Evolutionary conservation across 2,329 filamentous ascomycete genomes (phyloP), one percentile per base, ranked within the genome.

Genomic region (Penicillium sp.): DNA sequence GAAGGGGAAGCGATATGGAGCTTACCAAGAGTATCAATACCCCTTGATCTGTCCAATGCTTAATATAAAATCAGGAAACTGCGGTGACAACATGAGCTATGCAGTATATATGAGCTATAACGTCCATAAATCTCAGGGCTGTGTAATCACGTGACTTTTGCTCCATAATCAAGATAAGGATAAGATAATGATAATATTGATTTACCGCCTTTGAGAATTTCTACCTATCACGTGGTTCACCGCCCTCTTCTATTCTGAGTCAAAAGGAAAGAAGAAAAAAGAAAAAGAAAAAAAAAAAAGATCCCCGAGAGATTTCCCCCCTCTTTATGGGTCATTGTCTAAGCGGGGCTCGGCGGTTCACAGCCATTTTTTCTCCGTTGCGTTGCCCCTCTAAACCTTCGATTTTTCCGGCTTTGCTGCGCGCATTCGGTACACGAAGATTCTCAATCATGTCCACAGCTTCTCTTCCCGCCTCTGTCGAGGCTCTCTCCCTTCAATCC

Each of bases 311-410:
- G 57, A 62, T 59, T 57, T 49, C 61, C 61, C 65, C 65, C 67
- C 61, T 64, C 65, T 69, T 66, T 69, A 75, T 75, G 73, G 70
- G 73, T 72, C 73, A 64, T 56, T 62, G 59, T 69, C 61, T 73
- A 66, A 74, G 71, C 72, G 72, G 73, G 71, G 72, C 70, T 59
- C 69, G 68, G 64, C 66, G 63, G 67, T 64, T 74, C 67, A 71
- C 68, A 56, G 67, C 63, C 67, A 60, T 56, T 61, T 65, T 61
- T 56, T 58, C 62, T 60, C 61, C 48, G 52, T 60, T 56, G 45
- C 55, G 49, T 46, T 53, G 47, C 30, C 53, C 40, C 59, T 47
- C 59, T 53, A 37, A 50, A 38, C 46, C 43, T 46, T 50, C 43
- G 47, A 50, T 46, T 47, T 51, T 49, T 57, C 53, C 57, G 56